Evolutionary conservation across 1,139 yeast species (phyloP), one percentile per base, ranked within the genome.

Genomic region (Saccharomycopsis phalli): DNA sequence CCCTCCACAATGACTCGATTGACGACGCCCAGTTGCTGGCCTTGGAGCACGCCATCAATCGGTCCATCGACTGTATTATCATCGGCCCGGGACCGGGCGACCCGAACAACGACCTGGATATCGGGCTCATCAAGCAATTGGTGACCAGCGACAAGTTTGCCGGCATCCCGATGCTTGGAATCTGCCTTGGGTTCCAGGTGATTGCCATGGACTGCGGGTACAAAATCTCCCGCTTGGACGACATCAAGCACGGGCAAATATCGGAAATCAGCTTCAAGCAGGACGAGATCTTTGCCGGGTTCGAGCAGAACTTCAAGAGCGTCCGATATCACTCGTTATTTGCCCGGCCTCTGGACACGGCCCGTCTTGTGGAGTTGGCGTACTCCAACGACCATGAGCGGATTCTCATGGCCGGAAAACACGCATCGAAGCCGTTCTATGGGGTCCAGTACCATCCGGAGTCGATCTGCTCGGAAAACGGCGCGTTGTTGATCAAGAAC

Each of bases 371-470:
- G 3, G 81, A 84, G 0, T 59, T 82, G 43, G 91, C 88, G 0
- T 60, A 60, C 42, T 73, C 81, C 45, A 53, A 49, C 1, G 68
- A 60, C 16, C 51, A 57, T 29, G 61, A 59, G 16, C 51, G 54
- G 17, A 64, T 81, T 2, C 56, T 86, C 31, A 88, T 91, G 98
- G 95, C 94, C 1, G 93, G 72, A 0, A 71, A 63, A 52, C 91
- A 84, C 53, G 51, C 41, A 0, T 21, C 39, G 0, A 60, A 65
- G 21, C 97, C 97, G 0, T 82, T 81, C 60, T 88, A 69, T 59
- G 98, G 95, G 1, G 96, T 93, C 2, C 99, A 93, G 53, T 93
- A 88, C 53, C 99, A 93, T 54, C 98, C 98, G 0, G 99, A 93
- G 54, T 86, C 96, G 0, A 74, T 91, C 31, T 86, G 95, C 53